Evolutionary conservation across 805 yeast genomes (phyloP).

Genomic region (Candida adriatica): DNA sequence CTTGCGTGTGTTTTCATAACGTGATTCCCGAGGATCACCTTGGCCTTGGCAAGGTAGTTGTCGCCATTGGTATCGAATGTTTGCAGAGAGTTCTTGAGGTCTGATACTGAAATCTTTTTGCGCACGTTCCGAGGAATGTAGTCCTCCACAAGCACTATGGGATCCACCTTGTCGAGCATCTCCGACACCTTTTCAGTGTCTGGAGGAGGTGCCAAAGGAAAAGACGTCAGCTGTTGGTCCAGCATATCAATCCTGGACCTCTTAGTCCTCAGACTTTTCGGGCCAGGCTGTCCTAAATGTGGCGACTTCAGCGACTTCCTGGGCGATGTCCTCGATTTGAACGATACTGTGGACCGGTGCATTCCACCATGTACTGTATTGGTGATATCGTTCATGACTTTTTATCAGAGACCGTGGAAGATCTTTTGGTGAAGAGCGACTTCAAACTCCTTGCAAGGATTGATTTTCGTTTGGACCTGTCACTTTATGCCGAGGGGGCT

Average conservation of each 20-base stretch:
- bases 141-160: slow-evolving; percentile 47
- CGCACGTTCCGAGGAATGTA: slow-evolving; percentile 30
- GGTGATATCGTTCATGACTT: too few species aligned
- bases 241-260: slow-evolving; percentile 32
- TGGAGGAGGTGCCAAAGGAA: slow-evolving; percentile 29
- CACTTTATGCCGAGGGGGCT: too few species aligned
- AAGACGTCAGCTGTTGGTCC: slow-evolving; percentile 32
- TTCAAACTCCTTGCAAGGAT: too few species aligned
- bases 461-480: too few species aligned
- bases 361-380: too few species aligned
- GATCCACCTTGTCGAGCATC: slow-evolving; percentile 17
- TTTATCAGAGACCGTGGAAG: too few species aligned
- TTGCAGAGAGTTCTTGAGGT: slow-evolving; percentile 26
- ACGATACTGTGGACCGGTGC: too few species aligned
- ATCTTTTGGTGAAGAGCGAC: too few species aligned
- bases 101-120: slow-evolving; percentile 27
- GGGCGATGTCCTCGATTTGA: too few species aligned
- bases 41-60: slow-evolving; percentile 12
- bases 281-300: too few species aligned
- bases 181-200: slow-evolving; percentile 8
- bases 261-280: slow-evolving; percentile 6
- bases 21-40: slow-evolving; percentile 8
- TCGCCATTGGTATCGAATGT: slow-evolving; percentile 1
- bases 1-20: not conserved
- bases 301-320: too few species aligned